Evolutionary conservation across 2,329 filamentous ascomycete genomes (phyloP).

Genomic region (Phaeosphaeria sp.): DNA sequence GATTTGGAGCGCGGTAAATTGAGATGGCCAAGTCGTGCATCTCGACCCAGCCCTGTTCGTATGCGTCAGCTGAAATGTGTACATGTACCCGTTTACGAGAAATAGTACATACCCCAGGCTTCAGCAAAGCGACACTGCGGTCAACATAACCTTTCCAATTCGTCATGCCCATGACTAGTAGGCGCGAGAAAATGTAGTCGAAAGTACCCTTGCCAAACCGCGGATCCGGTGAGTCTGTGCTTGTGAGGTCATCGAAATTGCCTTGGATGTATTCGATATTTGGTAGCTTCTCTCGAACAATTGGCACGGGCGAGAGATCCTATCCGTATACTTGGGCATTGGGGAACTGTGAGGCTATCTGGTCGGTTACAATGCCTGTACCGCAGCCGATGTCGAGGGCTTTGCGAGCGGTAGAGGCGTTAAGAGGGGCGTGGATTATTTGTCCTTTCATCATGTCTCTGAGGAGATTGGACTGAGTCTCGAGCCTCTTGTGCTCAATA

Average conservation of each 20-base stretch:
- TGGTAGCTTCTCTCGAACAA: conserved; percentile 6
- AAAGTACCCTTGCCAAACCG: conserved; percentile 58
- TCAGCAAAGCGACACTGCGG: conserved; percentile 39
- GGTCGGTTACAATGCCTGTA: conserved; percentile 18
- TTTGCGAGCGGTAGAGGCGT: conserved; percentile 3
- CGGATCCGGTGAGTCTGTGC: conserved; percentile 3
- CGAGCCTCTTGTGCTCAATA: conserved; percentile 29
- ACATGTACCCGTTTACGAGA: background rate
- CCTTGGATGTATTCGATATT: conserved; percentile 20
- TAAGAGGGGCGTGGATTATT: conserved; percentile 17
- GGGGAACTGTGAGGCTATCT: conserved; percentile 16
- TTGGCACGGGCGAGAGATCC: conserved; percentile 34
- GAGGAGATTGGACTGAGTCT: conserved; percentile 19
- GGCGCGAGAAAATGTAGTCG: conserved; percentile 62
- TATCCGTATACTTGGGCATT: conserved; percentile 15
- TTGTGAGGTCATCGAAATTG: conserved; percentile 17
- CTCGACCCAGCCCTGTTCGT: background rate
- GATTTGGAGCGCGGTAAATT: background rate
- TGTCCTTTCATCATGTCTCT: conserved; percentile 16
- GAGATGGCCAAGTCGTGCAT: background rate
- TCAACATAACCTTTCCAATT: conserved; percentile 56
- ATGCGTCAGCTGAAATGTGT: background rate
- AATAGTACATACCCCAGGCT: conserved; percentile 47
- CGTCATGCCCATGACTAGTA: conserved; percentile 59
- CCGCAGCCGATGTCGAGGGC: conserved; percentile 28